These are phyloP conservation scores for Diospyros lotus DNA, from an alignment of 148 eudicot genomes.

Conservation along the genomic window DNA sequence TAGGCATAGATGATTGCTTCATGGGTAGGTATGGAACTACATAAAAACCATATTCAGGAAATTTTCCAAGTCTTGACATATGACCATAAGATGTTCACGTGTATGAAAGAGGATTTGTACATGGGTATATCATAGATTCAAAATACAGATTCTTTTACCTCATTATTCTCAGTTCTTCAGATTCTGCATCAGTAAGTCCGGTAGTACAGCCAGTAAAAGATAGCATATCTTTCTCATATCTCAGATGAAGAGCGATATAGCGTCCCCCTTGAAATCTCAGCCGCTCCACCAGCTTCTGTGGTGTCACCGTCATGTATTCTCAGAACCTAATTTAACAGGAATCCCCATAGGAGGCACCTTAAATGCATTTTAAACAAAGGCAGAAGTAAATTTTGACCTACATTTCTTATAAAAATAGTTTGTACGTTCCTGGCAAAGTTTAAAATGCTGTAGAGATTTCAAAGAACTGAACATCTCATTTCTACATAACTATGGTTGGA, in stretches of 20 bases:
- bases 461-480: neutral
- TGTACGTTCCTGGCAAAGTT: neutral
- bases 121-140: too few species aligned
- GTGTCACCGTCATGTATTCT: constrained; percentile 70
- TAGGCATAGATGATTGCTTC: neutral
- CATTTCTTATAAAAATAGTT: neutral
- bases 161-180: constrained; percentile 75
- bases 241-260: constrained; percentile 81
- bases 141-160: constrained; percentile 39
- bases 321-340: constrained; percentile 66
- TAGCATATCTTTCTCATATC: constrained; percentile 97
- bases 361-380: constrained; percentile 15
- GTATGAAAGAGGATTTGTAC: neutral
- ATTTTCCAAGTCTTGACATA: neutral
- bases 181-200: constrained; percentile 78
- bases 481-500: neutral
- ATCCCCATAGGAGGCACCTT: constrained; percentile 28
- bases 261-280: constrained; percentile 61
- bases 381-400: neutral
- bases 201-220: constrained; percentile 92
- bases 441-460: neutral
- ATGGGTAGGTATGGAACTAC: neutral
- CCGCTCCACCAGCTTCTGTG: constrained; percentile 94
- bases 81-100: neutral
- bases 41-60: neutral